Evolutionary conservation across 1,139 yeast genomes (phyloP).

Genomic region (Candida tetrigidarum): DNA sequence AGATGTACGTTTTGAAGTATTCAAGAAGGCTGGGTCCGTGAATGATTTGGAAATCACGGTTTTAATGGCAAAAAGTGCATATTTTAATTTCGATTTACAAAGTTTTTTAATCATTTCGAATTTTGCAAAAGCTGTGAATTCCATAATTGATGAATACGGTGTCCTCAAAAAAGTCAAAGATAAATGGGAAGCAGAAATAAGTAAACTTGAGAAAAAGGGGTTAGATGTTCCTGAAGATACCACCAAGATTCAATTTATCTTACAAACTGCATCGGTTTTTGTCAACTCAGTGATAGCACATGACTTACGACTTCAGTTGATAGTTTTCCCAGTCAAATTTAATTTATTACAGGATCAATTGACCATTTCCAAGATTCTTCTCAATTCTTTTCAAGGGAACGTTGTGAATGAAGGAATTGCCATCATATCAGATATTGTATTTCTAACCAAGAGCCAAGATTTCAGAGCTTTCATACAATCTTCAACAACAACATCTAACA

Average conservation of each 20-base stretch:
- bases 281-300: conserved; percentile 19
- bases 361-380: conserved; percentile 32
- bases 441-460: conserved; percentile 25
- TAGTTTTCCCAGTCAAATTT: conserved; percentile 43
- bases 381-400: conserved; percentile 20
- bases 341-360: conserved; percentile 33
- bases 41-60: conserved; percentile 40
- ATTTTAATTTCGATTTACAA: conserved; percentile 33
- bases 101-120: conserved; percentile 22
- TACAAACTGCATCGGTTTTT: conserved; percentile 38
- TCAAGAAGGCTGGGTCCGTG: conserved; percentile 27
- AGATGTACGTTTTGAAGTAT: conserved; percentile 58
- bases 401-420: conserved; percentile 18
- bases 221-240: conserved; percentile 1
- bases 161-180: conserved; percentile 18
- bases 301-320: conserved; percentile 19
- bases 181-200: conserved; percentile 9
- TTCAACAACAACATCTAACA: conserved; percentile 11
- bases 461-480: conserved; percentile 30
- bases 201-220: not conserved
- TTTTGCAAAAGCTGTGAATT: conserved; percentile 14
- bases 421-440: conserved; percentile 24
- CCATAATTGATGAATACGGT: conserved; percentile 14
- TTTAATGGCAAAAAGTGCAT: conserved; percentile 48
- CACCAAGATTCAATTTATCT: conserved; percentile 22